Base-by-base conservation (phyloP, 768 basidiomycete species). In the Mycena kentingensis region DNA sequence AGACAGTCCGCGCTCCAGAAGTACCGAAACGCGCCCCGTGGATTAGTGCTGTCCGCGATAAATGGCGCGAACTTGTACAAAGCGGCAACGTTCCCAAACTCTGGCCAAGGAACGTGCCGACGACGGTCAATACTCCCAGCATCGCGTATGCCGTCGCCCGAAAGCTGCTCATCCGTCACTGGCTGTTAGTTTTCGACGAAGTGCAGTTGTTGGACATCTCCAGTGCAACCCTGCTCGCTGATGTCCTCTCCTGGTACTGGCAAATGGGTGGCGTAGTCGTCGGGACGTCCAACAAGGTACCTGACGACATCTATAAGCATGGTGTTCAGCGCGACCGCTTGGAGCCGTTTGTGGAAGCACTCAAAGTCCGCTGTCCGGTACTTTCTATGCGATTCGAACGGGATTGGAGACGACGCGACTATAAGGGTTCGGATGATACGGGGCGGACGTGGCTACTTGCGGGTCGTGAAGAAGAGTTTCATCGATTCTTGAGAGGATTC, bases 231-330 rank as follows among this genome's bases (percentile, higher is more conserved):
- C 67, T 80, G 1, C 67, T 78, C 4, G 73, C 75, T 6, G 75
- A 78, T 52, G 80, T 84, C 5, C 64, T 84, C 15, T 76, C 79
- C 12, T 84, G 80, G 80, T 84, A 79, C 60, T 84, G 81, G 83
- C 72, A 82, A 5, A 72, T 86, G 64, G 83, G 81, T 16, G 81
- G 82, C 2, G 77, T 84, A 6, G 71, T 85, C 32, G 70, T 76
- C 24, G 72, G 73, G 26, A 73, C 68, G 21, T 76, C 78, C 36
- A 83, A 82, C 62, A 76, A 77, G 49, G 73, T 81, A 10, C 75
- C 77, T 1, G 77, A 79, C 56, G 81, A 83, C 50, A 67, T 82
- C 15, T 83, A 82, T 67, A 73, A 73, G 61, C 79, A 81, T 51
- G 83, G 82, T 18, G 78, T 84, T 1, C 81, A 82, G 58, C 67